phyloP scores from a whole-genome alignment of 2,329 filamentous ascomycete species.

The Talaromyces pinophilus region DNA sequence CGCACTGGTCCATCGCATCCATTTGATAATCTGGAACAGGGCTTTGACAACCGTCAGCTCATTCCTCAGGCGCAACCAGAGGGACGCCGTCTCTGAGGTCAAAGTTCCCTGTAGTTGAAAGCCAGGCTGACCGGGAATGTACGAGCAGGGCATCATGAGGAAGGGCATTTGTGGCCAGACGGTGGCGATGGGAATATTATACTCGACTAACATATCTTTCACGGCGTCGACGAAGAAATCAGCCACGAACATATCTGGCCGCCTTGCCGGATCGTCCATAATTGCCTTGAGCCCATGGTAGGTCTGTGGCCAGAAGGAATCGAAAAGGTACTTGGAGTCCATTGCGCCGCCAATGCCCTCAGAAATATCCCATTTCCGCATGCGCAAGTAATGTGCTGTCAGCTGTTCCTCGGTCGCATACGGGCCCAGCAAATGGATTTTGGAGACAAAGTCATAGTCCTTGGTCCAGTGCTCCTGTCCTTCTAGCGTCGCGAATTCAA shows the following conservation, averaged over 20 bases:
- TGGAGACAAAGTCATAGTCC: slow-evolving; percentile 34
- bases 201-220: slow-evolving; percentile 44
- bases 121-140: slow-evolving; percentile 48
- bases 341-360: slow-evolving; percentile 37
- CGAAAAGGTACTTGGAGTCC: slow-evolving; percentile 42
- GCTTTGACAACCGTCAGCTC: slow-evolving; percentile 37
- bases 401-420: slow-evolving; percentile 32
- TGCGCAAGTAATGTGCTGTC: slow-evolving; percentile 39
- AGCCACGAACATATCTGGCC: slow-evolving; percentile 46
- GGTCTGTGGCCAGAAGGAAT: slow-evolving; percentile 41
- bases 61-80: slow-evolving; percentile 42
- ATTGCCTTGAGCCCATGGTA: slow-evolving; percentile 31
- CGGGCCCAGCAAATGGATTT: slow-evolving; percentile 38
- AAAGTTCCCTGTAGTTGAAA: slow-evolving; percentile 43
- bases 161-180: slow-evolving; percentile 49
- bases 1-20: slow-evolving; percentile 33
- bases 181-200: slow-evolving; percentile 42
- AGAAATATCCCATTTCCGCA: slow-evolving; percentile 37
- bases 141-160: slow-evolving; percentile 39
- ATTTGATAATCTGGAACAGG: slow-evolving; percentile 35
- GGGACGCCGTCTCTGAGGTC: slow-evolving; percentile 44
- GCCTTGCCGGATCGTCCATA: slow-evolving; percentile 26
- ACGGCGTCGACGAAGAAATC: slow-evolving; percentile 51
- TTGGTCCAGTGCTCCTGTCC: slow-evolving; percentile 42
- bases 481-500: slow-evolving; percentile 44